Percentiles rank a stretch among this genome's conserved stretches.
Conservation (phyloP, 805 yeast species). For the Candida piceae region DNA sequence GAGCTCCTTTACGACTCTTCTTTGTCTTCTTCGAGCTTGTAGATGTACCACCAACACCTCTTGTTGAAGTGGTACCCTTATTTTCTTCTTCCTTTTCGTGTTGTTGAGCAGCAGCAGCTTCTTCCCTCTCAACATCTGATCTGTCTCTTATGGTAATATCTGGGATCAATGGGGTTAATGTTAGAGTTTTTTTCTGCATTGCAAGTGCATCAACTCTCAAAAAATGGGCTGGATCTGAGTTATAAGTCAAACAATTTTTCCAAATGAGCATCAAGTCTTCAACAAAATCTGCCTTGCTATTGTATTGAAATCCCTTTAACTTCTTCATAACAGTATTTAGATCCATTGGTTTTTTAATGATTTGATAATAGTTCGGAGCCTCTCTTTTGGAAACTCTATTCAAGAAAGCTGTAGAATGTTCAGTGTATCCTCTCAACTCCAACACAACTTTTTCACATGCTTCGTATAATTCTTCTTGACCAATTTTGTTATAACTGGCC, state of each 20-base stretch:
- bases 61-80: constrained; percentile 25
- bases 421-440: constrained; percentile 87
- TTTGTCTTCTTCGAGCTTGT: constrained; percentile 30
- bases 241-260: constrained; percentile 89
- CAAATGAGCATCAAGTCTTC: constrained; percentile 93
- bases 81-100: constrained; percentile 30
- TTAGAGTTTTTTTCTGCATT: constrained; percentile 84
- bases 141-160: constrained; percentile 75
- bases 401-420: constrained; percentile 92
- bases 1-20: constrained; percentile 35
- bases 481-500: constrained; percentile 93
- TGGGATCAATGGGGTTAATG: constrained; percentile 80
- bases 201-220: constrained; percentile 89
- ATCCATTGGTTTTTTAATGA: constrained; percentile 95
- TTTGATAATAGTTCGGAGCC: constrained; percentile 91
- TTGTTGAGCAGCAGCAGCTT: constrained; percentile 37
- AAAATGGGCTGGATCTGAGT: constrained; percentile 92
- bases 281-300: constrained; percentile 84
- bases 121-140: constrained; percentile 65
- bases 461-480: constrained; percentile 96
- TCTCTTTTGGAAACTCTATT: constrained; percentile 96
- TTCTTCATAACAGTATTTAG: constrained; percentile 90
- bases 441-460: constrained; percentile 94
- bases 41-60: constrained; percentile 28
- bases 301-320: constrained; percentile 74